Conservation (phyloP, 176 grass and related monocot genomes). For the Phoenix dactylifera region DNA sequence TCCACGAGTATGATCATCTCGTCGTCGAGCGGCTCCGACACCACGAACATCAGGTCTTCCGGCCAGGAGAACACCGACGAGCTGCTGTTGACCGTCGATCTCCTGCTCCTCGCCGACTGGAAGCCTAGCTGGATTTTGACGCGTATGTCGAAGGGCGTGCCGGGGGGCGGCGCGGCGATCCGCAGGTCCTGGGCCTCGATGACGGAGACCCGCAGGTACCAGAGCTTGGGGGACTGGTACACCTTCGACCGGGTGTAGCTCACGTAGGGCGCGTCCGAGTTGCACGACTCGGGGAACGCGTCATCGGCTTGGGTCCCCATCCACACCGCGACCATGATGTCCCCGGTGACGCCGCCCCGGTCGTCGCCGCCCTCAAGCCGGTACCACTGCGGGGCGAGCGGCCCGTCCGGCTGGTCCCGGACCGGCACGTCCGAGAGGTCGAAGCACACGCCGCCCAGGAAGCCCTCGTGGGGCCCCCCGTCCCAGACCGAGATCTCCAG, state of each 20-base stretch:
- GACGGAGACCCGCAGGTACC: conserved; percentile 72
- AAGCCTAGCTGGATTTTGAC: conserved; percentile 82
- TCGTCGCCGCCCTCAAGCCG: conserved; percentile 69
- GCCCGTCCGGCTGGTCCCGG: conserved; percentile 69
- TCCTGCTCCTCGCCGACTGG: conserved; percentile 67
- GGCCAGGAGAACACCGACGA: conserved; percentile 76
- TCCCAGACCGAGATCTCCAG: conserved; percentile 90
- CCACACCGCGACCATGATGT: conserved; percentile 95
- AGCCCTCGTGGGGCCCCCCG: conserved; percentile 31
- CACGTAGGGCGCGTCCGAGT: conserved; percentile 69
- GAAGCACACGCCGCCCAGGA: conserved; percentile 93
- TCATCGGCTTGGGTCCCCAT: conserved; percentile 93
- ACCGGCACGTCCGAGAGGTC: conserved; percentile 84
- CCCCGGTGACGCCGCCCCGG: conserved; percentile 31
- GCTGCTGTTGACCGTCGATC: conserved; percentile 52
- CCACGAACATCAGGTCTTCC: conserved; percentile 92
- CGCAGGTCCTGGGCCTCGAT: conserved; percentile 91
- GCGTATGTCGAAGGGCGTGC: conserved; percentile 56
- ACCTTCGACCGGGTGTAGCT: conserved; percentile 88
- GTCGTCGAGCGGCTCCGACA: conserved; percentile 64
- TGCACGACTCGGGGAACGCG: conserved; percentile 80
- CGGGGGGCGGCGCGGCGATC: conserved; percentile 40
- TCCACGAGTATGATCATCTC: conserved; percentile 56
- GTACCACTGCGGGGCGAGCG: conserved; percentile 88
- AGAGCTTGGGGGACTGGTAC: conserved; percentile 94